These are phyloP conservation scores for Thoreauomyces humboldtii DNA, from an alignment of 192 early-diverging fungal genomes.

Conservation along the genomic window DNA sequence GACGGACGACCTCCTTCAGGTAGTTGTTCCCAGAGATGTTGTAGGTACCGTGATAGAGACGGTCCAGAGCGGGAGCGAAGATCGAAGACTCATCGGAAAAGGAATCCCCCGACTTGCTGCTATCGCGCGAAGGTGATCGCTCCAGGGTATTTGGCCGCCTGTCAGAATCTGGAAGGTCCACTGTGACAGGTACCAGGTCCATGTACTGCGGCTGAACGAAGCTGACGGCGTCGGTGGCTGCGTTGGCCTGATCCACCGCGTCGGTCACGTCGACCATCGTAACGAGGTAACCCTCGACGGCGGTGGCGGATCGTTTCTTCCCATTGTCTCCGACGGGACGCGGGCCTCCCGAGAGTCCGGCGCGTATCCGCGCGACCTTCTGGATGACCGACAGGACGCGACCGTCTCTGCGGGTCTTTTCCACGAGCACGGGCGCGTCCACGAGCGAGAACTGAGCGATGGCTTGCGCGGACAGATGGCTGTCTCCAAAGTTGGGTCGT, in stretches of 20 bases:
- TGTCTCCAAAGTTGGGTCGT: slow-evolving; percentile 5
- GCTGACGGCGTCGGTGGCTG: background rate
- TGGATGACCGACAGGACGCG: background rate
- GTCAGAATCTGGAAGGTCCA: too few species aligned
- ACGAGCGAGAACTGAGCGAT: background rate
- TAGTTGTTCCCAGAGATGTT: background rate
- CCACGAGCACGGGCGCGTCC: background rate
- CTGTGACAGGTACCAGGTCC: too few species aligned
- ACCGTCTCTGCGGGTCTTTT: background rate
- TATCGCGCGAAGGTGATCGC: too few species aligned
- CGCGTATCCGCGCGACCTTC: background rate
- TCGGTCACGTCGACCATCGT: background rate
- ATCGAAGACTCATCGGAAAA: too few species aligned
- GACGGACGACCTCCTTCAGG: background rate
- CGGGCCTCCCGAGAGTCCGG: background rate
- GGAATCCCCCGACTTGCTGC: too few species aligned
- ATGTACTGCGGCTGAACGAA: background rate
- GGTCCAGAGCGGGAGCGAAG: too few species aligned
- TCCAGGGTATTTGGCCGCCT: too few species aligned
- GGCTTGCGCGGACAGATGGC: background rate
- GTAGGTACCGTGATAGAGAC: slow-evolving; percentile 6
- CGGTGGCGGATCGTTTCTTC: background rate
- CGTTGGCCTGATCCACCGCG: background rate
- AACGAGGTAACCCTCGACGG: background rate
- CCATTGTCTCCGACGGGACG: background rate